Base-by-base conservation (phyloP, 768 basidiomycete species). In the Mycena rebaudengoi region DNA sequence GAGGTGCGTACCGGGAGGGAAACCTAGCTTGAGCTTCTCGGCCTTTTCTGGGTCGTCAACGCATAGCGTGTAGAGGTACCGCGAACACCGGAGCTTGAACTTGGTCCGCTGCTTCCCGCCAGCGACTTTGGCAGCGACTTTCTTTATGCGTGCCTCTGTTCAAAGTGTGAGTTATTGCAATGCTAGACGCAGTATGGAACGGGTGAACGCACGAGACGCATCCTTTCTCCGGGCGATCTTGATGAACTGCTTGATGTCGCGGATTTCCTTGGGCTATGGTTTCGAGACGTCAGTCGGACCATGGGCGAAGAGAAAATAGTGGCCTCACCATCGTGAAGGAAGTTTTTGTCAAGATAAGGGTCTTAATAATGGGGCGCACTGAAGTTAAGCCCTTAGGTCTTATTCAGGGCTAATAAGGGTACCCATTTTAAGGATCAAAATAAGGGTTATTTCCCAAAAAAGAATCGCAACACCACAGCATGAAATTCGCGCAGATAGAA, bases 211-310 rank as follows among this genome's bases (percentile, higher is more conserved):
- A 98, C 97, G 89, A 64, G 88, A 88, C 69, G 98, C 98, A 88
- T 98, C 97, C 88, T 95, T 97, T 83, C 97, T 90, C 85, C 91
- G 90, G 58, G 96, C 91, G 78, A 97, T 94, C 83, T 95, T 91
- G 80, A 99, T 93, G 85, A 99, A 98, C 80, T 94, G 86, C 85
- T 99, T 99, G 87, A 99, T 98, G 81, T 99, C 96, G 73, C 87
- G 86, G 84, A 99, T 90, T 89, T 98, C 94, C 84, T 98, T 96
- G 64, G 97, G 96, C 97, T 98, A 74, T 6, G 28, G n/a, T n/a
- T n/a, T 18, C 23, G 25, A 30, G 40, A 28, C 26, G 49, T 49
- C n/a, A 50, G 25, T 14, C 23, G n/a, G n/a, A n/a, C n/a, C n/a
- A n/a, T n/a, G n/a, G n/a, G n/a, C n/a, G n/a, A n/a, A n/a, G n/a